Base-by-base conservation (phyloP, 2,329 filamentous ascomycete genomes). In the Aphanoascus verrucosus region DNA sequence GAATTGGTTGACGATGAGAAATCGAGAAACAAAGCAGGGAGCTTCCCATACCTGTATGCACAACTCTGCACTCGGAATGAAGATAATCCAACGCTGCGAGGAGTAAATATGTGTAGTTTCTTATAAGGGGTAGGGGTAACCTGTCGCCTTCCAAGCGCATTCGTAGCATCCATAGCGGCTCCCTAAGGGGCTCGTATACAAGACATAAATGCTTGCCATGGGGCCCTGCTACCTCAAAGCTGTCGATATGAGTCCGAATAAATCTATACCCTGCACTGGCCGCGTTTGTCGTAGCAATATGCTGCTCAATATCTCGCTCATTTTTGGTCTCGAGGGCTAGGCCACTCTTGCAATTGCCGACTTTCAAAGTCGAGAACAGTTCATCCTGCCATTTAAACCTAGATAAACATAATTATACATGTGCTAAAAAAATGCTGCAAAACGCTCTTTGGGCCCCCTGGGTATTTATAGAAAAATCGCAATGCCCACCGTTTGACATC, bases 31-130 rank as follows among this genome's bases (percentile, higher is more conserved):
- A n/a, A 28, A 28, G 3, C 23, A 28, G 14, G 32, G 8, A 17
- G 7, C 7, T 28, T 7, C 15, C 49, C 56, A 40, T 55, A 65
- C 66, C 66, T 17, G 68, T 69, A 54, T 71, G 69, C 14, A 71
- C 64, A n/a, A 71, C 55, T 34, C 60, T 60, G 47, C 66, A 69
- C 49, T 69, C 62, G 17, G 37, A 40, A 17, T 40, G 37, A n/a
- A 17, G 37, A 17, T 40, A 40, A 17, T 40, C 37, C 37, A 40
- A 40, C 3, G 37, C 37, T 5, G 37, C 37, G 17, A 40, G 37
- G 9, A 71, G 59, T 20, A 64, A 59, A 9, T 59, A 63, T 8
- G 68, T 32, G 40, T 62, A 54, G 14, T 55, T 52, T 48, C 62
- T 64, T 15, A 65, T 59, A 41, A 63, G 59, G 20, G 53, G 52